Conservation (phyloP, 75 land plant species). For the Azolla pinnata region DNA sequence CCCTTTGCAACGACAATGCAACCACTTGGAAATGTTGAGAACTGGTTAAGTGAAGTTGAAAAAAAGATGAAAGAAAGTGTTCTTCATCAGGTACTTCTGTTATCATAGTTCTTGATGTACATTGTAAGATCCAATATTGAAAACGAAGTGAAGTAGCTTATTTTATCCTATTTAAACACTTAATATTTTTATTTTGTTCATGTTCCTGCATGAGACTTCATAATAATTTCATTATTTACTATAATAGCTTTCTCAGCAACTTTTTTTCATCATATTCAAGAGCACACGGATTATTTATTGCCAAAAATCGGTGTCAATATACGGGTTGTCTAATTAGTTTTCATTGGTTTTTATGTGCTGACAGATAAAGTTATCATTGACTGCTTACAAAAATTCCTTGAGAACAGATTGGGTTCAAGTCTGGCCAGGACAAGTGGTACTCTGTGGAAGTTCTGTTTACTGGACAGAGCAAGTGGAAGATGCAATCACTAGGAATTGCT, state of each 20-base stretch:
- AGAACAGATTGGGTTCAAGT: constrained; percentile 33
- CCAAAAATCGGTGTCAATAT: neutral
- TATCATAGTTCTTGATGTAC: too few relatives aligned
- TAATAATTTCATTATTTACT: too few relatives aligned
- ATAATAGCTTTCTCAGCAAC: too few relatives aligned
- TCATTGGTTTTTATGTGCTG: neutral
- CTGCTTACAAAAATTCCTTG: constrained; percentile 16
- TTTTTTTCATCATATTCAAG: too few relatives aligned
- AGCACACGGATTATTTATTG: too few relatives aligned
- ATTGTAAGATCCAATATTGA: too few relatives aligned
- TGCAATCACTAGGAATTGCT: constrained; percentile 13
- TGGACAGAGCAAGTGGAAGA: constrained; percentile 33
- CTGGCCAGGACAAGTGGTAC: constrained; percentile 36
- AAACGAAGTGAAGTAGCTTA: too few relatives aligned
- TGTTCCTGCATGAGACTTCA: too few relatives aligned
- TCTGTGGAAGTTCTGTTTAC: constrained; percentile 29
- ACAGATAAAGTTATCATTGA: constrained; percentile 19
- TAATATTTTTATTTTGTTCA: too few relatives aligned
- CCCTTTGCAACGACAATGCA: constrained; percentile 28
- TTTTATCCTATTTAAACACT: too few relatives aligned
- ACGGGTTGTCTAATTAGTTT: neutral
- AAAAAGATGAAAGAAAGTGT: constrained; percentile 25
- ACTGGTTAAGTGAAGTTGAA: constrained; percentile 33
- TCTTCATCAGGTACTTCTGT: constrained; percentile 18
- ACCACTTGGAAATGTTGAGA: constrained; percentile 35